Base-by-base conservation (phyloP, 192 early-diverging fungal species). In the Spinellus fusiger region DNA sequence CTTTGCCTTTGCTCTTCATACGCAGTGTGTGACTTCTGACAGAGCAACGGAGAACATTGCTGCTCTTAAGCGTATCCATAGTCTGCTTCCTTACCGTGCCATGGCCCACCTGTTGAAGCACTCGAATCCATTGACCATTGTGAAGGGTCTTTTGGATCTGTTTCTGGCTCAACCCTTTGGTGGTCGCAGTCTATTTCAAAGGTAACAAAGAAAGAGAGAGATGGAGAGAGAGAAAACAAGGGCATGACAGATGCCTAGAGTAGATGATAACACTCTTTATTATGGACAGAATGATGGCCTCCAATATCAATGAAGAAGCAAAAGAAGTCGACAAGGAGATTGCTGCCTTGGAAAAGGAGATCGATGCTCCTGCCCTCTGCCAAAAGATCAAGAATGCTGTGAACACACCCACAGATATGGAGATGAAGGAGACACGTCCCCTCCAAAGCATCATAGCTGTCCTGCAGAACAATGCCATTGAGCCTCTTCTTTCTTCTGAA, bases 91-190 rank as follows among this genome's bases (percentile, higher is more conserved):
- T 8, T 84, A 84, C 60, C 56, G 68, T 25, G 59, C 77, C 9
- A 70, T 84, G 49, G 72, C 75, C 47, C 65, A 67, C 13, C 59
- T 80, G 25, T 61, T 84, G 47, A 80, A 79, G 49, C 32, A 79
- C 7, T 84, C 79, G 8, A 84, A 84, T 52, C 82, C 82, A 6
- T 66, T 84, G 65, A 59, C 62, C 0, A 73, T 84, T 71, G 70
- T 84, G 56, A 84, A 75, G 33, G 79, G 77, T 20, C 66, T 81
- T 10, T 54, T 84, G 54, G 79, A 84, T 61, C 47, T 84, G 16
- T 84, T 84, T 49, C 51, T 84, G 44, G 79, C 82, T 1, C 82
- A 84, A 33, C 82, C 82, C 4, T 80, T 84, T 64, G 82, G 82
- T 22, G 64, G 68, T 4, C 68, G 65, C 16, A 81, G 79, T 53